Conservation (phyloP, 202 grass and related monocot genomes). For the Bolboschoenoplectus hybrid region DNA sequence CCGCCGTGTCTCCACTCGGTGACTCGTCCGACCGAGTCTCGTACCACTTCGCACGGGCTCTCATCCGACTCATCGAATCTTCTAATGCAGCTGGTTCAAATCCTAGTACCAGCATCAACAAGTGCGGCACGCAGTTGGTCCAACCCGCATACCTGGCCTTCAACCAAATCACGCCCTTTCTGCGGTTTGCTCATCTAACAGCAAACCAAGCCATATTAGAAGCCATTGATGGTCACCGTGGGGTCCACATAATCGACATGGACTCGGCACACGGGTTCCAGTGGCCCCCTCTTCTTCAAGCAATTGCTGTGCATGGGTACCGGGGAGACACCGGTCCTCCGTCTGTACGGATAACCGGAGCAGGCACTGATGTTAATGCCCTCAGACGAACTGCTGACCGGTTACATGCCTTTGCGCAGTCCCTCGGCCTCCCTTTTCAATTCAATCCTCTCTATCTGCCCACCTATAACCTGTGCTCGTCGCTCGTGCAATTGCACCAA, state of each 20-base stretch:
- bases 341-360: constrained; percentile 82
- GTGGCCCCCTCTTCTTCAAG: constrained; percentile 93
- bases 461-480: neutral
- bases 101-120: neutral
- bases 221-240: constrained; percentile 55
- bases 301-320: constrained; percentile 56
- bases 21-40: constrained; percentile 63
- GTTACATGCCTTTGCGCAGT: constrained; percentile 78
- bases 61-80: constrained; percentile 50
- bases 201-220: constrained; percentile 98
- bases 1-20: constrained; percentile 50
- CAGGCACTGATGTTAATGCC: constrained; percentile 64
- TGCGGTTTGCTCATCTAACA: constrained; percentile 94
- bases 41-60: constrained; percentile 72
- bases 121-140: constrained; percentile 40
- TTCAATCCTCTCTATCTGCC: constrained; percentile 72
- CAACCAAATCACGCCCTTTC: constrained; percentile 97
- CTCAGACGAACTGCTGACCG: constrained; percentile 78
- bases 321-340: constrained; percentile 57
- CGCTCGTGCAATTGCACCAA: constrained; percentile 49
- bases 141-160: constrained; percentile 73
- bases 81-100: constrained; percentile 10
- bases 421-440: constrained; percentile 75
- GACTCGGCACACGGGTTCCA: constrained; percentile 89
- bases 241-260: constrained; percentile 90